phyloP scores from a whole-genome alignment of 345 rosid genomes.

The Bruguiera parviflora region DNA sequence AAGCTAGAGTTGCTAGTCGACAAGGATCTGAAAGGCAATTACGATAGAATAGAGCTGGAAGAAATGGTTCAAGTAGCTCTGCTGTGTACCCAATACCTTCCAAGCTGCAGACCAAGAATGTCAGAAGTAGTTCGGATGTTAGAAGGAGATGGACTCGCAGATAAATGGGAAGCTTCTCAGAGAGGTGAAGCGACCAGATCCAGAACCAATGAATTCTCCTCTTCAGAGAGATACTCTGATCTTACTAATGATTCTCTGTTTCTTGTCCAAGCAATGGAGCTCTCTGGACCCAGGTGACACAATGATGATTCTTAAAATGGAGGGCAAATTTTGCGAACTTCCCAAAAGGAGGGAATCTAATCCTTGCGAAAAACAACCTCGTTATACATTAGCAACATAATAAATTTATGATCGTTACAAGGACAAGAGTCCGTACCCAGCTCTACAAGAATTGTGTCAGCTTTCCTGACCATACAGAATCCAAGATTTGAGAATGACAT shows the following conservation, averaged over 20 bases:
- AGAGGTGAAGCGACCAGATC: slow-evolving; percentile 57
- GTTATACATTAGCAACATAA: slow-evolving; percentile 28
- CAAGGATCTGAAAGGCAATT: slow-evolving; percentile 69
- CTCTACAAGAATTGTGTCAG: slow-evolving; percentile 13
- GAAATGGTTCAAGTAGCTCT: slow-evolving; percentile 88
- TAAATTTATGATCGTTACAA: neutral
- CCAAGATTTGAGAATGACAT: slow-evolving; percentile 24
- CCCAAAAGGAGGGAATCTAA: neutral
- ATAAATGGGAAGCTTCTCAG: slow-evolving; percentile 97
- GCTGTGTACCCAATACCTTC: slow-evolving; percentile 78
- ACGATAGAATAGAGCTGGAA: slow-evolving; percentile 71
- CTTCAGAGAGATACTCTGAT: slow-evolving; percentile 77
- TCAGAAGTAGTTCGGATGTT: slow-evolving; percentile 94
- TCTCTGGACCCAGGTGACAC: slow-evolving; percentile 88
- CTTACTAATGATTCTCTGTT: slow-evolving; percentile 81
- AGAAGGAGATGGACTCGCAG: slow-evolving; percentile 93
- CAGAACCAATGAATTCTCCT: slow-evolving; percentile 64
- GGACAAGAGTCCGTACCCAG: no score
- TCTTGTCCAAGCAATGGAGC: slow-evolving; percentile 85
- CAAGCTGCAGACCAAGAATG: slow-evolving; percentile 83
- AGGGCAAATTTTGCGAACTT: neutral
- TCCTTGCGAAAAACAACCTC: slow-evolving; percentile 18
- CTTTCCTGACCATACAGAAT: slow-evolving; percentile 37
- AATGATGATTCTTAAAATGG: neutral
- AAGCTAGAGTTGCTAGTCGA: slow-evolving; percentile 79